Conservation (phyloP, 2,329 filamentous ascomycete genomes). For the Juglanconis sp. region DNA sequence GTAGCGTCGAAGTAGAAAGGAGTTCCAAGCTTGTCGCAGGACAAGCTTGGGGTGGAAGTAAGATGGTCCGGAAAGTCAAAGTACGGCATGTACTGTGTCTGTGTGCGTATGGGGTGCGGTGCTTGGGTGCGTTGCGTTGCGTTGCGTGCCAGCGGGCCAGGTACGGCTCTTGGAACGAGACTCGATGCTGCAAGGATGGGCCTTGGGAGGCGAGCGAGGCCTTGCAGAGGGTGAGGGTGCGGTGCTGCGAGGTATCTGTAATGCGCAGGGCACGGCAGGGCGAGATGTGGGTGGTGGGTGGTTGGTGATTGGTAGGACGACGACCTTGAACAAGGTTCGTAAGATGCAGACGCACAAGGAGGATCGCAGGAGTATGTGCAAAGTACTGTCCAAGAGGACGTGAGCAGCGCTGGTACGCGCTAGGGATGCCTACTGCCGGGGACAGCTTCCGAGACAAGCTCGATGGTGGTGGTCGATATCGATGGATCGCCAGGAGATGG, state of each 20-base stretch:
- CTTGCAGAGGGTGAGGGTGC: neutral
- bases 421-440: slow-evolving; percentile 1
- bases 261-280: neutral
- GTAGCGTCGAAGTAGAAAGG: neutral
- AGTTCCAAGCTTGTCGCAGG: neutral
- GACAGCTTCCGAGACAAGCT: slow-evolving; percentile 4
- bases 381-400: neutral
- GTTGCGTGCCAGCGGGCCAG: neutral
- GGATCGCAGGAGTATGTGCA: neutral
- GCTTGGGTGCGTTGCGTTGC: neutral
- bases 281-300: neutral
- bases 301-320: neutral
- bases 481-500: neutral
- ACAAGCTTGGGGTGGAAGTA: neutral
- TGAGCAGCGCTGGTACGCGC: neutral
- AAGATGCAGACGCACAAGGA: neutral
- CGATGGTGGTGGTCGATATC: neutral
- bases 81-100: neutral
- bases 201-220: slow-evolving; percentile 4
- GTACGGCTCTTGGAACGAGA: neutral
- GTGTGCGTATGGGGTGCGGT: neutral
- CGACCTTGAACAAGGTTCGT: neutral
- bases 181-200: neutral
- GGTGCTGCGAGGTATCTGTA: neutral
- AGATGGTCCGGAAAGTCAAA: neutral